A percentile compares a stretch with the other conserved stretches of the same genome.
Evolutionary conservation across 306 rosid species (phyloP).

Genomic region (Cucumis melo): DNA sequence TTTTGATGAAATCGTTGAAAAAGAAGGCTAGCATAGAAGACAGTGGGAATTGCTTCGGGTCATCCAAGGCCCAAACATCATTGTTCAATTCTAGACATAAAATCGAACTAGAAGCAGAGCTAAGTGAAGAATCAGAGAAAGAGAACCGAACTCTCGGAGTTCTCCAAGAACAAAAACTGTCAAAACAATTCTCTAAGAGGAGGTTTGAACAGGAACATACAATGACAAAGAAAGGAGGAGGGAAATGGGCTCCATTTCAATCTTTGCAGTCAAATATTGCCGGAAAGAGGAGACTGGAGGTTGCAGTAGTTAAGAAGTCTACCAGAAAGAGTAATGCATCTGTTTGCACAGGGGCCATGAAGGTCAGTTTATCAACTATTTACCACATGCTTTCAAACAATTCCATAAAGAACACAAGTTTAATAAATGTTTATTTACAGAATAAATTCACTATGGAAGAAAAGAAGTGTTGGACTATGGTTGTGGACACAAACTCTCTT

Average conservation of each 20-base stretch:
- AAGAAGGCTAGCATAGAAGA: slow-evolving; percentile 32
- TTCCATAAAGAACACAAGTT: slow-evolving; percentile 1
- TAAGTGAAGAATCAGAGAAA: slow-evolving; percentile 23
- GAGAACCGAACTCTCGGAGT: slow-evolving; percentile 29
- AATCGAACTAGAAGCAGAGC: slow-evolving; percentile 18
- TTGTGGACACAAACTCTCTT: slow-evolving; percentile 59
- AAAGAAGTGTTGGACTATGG: slow-evolving; percentile 55
- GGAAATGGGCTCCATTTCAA: slow-evolving; percentile 47
- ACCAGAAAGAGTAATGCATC: slow-evolving; percentile 20
- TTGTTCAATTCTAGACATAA: slow-evolving; percentile 15
- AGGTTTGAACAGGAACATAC: slow-evolving; percentile 16
- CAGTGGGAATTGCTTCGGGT: slow-evolving; percentile 20
- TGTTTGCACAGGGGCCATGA: slow-evolving; percentile 12
- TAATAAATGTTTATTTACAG: slow-evolving; percentile 25
- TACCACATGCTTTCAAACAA: background rate
- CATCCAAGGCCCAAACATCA: slow-evolving; percentile 19
- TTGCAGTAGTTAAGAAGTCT: slow-evolving; percentile 17
- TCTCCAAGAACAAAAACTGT: slow-evolving; percentile 22
- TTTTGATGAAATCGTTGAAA: slow-evolving; percentile 24
- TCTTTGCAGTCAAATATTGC: slow-evolving; percentile 20
- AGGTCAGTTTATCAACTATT: slow-evolving; percentile 9
- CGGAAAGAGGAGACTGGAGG: slow-evolving; percentile 17
- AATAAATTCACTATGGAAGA: slow-evolving; percentile 17
- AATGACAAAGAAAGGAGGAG: slow-evolving; percentile 15
- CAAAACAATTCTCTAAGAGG: slow-evolving; percentile 15